Evolutionary conservation across 2,329 filamentous ascomycete species (phyloP), one percentile per base, ranked within the genome.

Genomic region (Torrubiellomyces zombiae): DNA sequence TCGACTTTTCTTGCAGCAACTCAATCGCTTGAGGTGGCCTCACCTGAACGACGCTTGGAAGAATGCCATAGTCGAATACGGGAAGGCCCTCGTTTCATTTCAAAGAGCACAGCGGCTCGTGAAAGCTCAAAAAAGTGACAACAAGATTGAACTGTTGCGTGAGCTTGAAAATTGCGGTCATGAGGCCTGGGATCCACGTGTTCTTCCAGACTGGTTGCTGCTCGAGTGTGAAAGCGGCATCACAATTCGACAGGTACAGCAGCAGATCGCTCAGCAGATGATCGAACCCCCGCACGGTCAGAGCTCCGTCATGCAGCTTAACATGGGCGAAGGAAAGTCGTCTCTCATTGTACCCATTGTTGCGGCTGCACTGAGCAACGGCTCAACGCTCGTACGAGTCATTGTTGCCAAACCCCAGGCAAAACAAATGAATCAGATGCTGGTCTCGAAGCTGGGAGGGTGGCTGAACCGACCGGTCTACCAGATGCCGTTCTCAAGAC

Each of bases 261-360:
- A 58, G 5, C 38, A 58, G 2, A 66, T 80, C 24, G 65, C 71
- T 0, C 18, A 26, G 0, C 38, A 56, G 7, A 77, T 79, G 63
- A 58, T 55, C 6, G 27, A 36, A 0, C 55, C 57, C 0, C 33
- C 38, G 0, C 38, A 36, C 0, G 40, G 36, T 0, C 21, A 37
- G 0, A 75, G 70, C 33, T 40, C 55, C 0, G 58, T 71, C 1
- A 57, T 75, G 48, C 69, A 76, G 36, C 43, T 78, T 6, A 75
- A 75, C 35, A 79, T 78, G 72, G 73, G 73, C 0, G 60, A 74
- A 37, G 73, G 72, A 0, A 77, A 77, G 32, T 67, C 66, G 0
- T 73, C 70, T 0, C 63, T 76, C 3, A 77, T 81, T 24, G 55
- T 73, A 0, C 72, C 73, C 0, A 68, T 75, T 20, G 60, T 72